Percentiles rank a stretch among this genome's conserved stretches.
Evolutionary conservation across 2,329 filamentous ascomycete species (phyloP).

Genomic region (Dichotomopilus funicola): DNA sequence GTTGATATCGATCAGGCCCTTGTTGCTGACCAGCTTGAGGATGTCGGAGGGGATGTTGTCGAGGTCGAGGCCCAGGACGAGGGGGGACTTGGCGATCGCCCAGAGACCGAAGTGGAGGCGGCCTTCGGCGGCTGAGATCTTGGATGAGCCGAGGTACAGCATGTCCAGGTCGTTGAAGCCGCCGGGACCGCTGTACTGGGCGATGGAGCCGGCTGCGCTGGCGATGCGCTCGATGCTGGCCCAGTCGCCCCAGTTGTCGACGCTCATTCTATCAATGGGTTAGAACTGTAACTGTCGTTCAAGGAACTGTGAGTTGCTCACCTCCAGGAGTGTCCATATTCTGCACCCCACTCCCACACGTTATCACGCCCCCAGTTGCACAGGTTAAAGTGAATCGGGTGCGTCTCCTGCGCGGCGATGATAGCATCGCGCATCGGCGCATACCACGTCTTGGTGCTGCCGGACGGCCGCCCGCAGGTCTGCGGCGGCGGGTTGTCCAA

Average conservation of each 20-base stretch:
- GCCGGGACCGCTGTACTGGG: constrained; percentile 22
- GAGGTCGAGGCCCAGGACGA: constrained; percentile 25
- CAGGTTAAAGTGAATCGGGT: constrained; percentile 15
- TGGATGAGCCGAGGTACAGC: constrained; percentile 20
- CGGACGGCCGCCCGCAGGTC: constrained; percentile 12
- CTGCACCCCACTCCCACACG: constrained; percentile 18
- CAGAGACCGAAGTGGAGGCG: constrained; percentile 26
- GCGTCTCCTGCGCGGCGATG: background rate
- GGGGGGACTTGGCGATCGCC: constrained; percentile 26
- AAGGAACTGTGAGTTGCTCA: background rate
- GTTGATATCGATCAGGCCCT: constrained; percentile 26
- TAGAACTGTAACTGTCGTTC: background rate
- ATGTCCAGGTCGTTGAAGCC: constrained; percentile 29
- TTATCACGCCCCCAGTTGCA: constrained; percentile 20
- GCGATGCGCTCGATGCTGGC: constrained; percentile 17
- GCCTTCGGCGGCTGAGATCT: constrained; percentile 17
- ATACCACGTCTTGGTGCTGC: constrained; percentile 15
- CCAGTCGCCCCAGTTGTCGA: constrained; percentile 20
- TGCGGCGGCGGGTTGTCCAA: constrained; percentile 11
- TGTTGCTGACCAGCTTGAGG: constrained; percentile 22
- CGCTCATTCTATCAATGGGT: constrained; percentile 9
- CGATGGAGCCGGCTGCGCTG: constrained; percentile 11
- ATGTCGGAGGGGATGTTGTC: constrained; percentile 19
- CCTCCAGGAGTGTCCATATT: constrained; percentile 16
- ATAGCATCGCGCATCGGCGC: constrained; percentile 17